Evolutionary conservation across 108 stramenopile species (phyloP).

Genomic region (Pseudonitzschia multiseries): DNA sequence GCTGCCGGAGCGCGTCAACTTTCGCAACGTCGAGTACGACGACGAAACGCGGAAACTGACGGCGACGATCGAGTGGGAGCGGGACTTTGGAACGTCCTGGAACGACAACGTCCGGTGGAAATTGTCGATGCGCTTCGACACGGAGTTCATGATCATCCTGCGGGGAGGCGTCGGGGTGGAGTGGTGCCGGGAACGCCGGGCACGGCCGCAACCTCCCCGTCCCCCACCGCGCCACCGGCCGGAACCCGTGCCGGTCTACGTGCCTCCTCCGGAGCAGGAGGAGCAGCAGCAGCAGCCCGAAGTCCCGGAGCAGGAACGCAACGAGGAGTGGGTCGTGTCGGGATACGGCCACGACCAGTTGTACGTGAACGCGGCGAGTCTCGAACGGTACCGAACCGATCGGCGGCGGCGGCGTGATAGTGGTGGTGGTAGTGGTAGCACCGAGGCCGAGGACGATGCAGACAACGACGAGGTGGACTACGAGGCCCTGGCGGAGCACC

Average conservation of each 20-base stretch:
- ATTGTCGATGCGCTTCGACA: constrained; percentile 64
- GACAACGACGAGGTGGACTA: constrained; percentile 6
- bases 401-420: too few relatives aligned
- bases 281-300: neutral
- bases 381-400: constrained; percentile 32
- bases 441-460: neutral
- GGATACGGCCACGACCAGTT: constrained; percentile 41
- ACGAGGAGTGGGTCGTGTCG: constrained; percentile 43
- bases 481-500: constrained; percentile 12
- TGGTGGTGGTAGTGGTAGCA: too few relatives aligned
- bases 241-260: constrained; percentile 35
- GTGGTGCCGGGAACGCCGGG: constrained; percentile 36
- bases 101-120: constrained; percentile 57
- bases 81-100: constrained; percentile 68
- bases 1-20: constrained; percentile 53
- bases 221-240: constrained; percentile 32
- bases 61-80: constrained; percentile 60
- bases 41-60: constrained; percentile 42
- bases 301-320: constrained; percentile 18
- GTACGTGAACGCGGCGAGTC: constrained; percentile 43
- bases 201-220: constrained; percentile 29
- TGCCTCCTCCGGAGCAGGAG: constrained; percentile 27
- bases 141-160: constrained; percentile 50
- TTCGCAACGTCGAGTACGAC: constrained; percentile 53
- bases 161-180: constrained; percentile 48